A percentile compares a stretch with the other conserved stretches of the same genome.
phyloP scores from a whole-genome alignment of 805 yeast genomes.

The Nakazawaea ernobii region DNA sequence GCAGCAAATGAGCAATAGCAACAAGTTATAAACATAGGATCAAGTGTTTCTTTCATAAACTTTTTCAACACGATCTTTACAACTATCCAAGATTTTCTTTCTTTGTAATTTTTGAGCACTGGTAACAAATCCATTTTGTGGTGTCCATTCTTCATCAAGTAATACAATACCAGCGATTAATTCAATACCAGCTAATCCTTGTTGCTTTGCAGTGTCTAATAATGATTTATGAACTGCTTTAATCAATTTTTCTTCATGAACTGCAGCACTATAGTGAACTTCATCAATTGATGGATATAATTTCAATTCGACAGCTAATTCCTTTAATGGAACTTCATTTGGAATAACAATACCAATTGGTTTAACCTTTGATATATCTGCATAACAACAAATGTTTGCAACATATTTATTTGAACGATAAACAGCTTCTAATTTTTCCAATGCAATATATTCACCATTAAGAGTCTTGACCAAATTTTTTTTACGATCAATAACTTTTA shows the following conservation, averaged over 20 bases:
- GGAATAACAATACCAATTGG: conserved; percentile 92
- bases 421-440: conserved; percentile 87
- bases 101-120: conserved; percentile 96
- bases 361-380: conserved; percentile 81
- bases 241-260: conserved; percentile 51
- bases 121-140: conserved; percentile 89
- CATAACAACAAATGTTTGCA: conserved; percentile 84
- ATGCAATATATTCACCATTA: conserved; percentile 96
- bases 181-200: conserved; percentile 84
- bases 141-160: conserved; percentile 94
- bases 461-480: conserved; percentile 93
- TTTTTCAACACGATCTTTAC: conserved; percentile 59
- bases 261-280: conserved; percentile 38
- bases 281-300: conserved; percentile 37
- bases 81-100: conserved; percentile 73
- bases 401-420: conserved; percentile 81
- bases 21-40: too few relatives aligned
- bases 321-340: conserved; percentile 57
- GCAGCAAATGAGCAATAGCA: not conserved
- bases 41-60: conserved; percentile 37
- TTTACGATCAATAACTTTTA: conserved; percentile 85
- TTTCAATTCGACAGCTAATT: conserved; percentile 52
- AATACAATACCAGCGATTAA: conserved; percentile 72
- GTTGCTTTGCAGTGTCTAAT: conserved; percentile 68
- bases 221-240: conserved; percentile 52